Evolutionary conservation across 495 filamentous ascomycete species (phyloP), one percentile per base, ranked within the genome.

Genomic region (Tuber indicum): DNA sequence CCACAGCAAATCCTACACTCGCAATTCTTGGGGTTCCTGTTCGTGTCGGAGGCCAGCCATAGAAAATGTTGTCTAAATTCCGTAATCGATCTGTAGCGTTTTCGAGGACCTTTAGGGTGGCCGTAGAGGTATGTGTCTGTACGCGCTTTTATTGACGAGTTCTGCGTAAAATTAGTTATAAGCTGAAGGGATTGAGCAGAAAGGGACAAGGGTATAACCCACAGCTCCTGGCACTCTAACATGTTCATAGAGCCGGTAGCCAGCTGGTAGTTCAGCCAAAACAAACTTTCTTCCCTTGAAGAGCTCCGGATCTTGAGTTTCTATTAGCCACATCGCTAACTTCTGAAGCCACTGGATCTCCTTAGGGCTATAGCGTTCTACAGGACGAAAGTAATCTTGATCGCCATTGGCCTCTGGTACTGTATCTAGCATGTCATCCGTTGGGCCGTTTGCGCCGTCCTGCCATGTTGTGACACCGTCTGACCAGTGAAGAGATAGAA

Each of bases 111-210:
- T 44, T 85, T 80, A 1, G 89, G 89, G 77, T 91, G 87, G 44
- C 90, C 90, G 77, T 91, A 91, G 3, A 91, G 85, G 82, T 90
- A 91, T 26, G 86, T 87, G 81, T 91, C 90, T 79, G 87, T 85
- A 43, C 86, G 83, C 71, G 87, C 85, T 75, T 87, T 86, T 46
- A 81, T 82, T 23, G 26, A 36, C 26, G 58, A 66, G 14, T 66
- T 66, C 58, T 66, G 58, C 26, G 58, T 36, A 66, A 66, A 17
- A 26, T 66, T 36, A 66, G 58, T 14, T 26, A 66, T 4, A 19
- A 14, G 14, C 26, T 32, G 14, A 62, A 26, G 58, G 17, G 12
- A 21, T 74, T 71, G 39, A 62, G 76, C 23, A 7, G 44, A 17
- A 21, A 23, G 23, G 21, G n/a, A 62, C 52, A 44, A 32, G 39